Evolutionary conservation across 2,329 filamentous ascomycete genomes (phyloP).

Genomic region (Colletotrichum sp.): DNA sequence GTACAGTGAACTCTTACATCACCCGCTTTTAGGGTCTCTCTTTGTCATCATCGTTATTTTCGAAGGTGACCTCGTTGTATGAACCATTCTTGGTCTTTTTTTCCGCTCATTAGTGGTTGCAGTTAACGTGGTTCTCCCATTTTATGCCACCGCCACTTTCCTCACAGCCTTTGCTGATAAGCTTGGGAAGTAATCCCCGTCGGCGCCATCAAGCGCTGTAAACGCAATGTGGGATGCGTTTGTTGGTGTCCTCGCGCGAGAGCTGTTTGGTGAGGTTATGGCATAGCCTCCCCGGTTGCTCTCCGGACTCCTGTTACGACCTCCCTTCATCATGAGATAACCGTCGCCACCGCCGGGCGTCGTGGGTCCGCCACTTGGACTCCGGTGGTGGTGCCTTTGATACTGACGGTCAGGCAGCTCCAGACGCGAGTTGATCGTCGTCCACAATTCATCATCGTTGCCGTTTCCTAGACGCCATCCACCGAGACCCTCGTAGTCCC

Average conservation of each 20-base stretch:
- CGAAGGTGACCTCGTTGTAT: neutral
- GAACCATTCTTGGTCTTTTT: neutral
- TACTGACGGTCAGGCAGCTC: constrained; percentile 51
- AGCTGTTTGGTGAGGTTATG: constrained; percentile 49
- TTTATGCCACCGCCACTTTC: constrained; percentile 24
- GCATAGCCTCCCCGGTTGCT: constrained; percentile 25
- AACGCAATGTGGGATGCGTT: constrained; percentile 29
- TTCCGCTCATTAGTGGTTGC: neutral
- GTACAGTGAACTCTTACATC: constrained; percentile 10
- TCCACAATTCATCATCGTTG: constrained; percentile 51
- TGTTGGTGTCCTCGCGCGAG: constrained; percentile 54
- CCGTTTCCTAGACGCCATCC: constrained; percentile 58
- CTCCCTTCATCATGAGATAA: constrained; percentile 49
- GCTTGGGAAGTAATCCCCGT: constrained; percentile 49
- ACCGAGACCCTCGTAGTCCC: constrained; percentile 65
- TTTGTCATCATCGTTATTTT: neutral
- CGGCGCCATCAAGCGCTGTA: constrained; percentile 30
- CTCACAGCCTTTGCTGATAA: constrained; percentile 36
- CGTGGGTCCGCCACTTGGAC: constrained; percentile 42
- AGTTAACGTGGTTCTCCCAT: neutral
- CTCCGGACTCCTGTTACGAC: constrained; percentile 40
- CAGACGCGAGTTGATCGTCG: constrained; percentile 56
- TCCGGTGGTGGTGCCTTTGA: constrained; percentile 47
- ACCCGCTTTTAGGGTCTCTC: neutral
- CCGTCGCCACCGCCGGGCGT: constrained; percentile 43